phyloP scores from a whole-genome alignment of 768 basidiomycete genomes.

The Russula dissimulans region DNA sequence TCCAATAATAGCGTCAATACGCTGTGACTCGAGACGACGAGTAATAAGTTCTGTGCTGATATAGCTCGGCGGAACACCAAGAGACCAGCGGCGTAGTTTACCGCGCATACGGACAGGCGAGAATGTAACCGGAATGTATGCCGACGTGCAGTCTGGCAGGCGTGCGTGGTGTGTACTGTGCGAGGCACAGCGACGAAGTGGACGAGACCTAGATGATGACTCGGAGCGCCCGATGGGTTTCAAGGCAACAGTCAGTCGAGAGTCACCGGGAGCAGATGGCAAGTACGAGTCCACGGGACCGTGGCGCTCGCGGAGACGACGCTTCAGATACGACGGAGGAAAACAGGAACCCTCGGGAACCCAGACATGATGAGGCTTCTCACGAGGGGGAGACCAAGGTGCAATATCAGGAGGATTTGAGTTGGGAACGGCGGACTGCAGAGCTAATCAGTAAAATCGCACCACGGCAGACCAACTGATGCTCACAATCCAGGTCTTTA shows the following conservation, averaged over 20 bases:
- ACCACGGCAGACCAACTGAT: background rate
- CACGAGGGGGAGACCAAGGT: conserved; percentile 18
- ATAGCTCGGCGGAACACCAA: conserved; percentile 16
- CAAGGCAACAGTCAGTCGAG: background rate
- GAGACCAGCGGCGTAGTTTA: conserved; percentile 19
- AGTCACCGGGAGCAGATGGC: background rate
- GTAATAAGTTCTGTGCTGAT: conserved; percentile 13
- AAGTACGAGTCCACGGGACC: background rate
- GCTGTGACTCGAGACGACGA: conserved; percentile 11
- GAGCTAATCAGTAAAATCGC: background rate
- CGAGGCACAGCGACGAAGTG: conserved; percentile 12
- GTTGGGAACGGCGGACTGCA: conserved; percentile 4
- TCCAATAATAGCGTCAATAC: background rate
- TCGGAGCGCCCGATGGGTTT: background rate
- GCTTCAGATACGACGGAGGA: conserved; percentile 15
- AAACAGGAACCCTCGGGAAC: conserved; percentile 19
- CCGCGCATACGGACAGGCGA: background rate
- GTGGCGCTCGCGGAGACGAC: conserved; percentile 1
- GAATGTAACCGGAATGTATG: background rate
- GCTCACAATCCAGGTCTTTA: conserved; percentile 19
- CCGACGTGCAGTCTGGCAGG: background rate
- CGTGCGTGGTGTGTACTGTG: background rate
- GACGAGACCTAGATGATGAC: conserved; percentile 1
- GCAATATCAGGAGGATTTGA: conserved; percentile 10
- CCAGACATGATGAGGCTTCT: conserved; percentile 10